A percentile compares a stretch with the other conserved stretches of the same genome.
Conservation (phyloP, 148 eudicot species). For the Rhododendron molle region DNA sequence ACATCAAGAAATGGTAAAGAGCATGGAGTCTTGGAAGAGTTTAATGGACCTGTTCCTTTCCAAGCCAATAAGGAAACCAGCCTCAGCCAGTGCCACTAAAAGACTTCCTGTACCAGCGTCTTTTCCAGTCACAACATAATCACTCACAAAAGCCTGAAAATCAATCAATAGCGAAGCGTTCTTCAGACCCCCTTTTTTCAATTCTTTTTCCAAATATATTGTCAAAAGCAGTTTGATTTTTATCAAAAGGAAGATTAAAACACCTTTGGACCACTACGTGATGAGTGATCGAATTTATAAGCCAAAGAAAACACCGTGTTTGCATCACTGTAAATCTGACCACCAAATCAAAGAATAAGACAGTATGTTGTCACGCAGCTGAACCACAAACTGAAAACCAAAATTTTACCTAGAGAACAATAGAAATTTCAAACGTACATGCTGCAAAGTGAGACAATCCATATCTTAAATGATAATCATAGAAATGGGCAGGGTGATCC, state of each 20-base stretch:
- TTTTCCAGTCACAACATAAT: slow-evolving; percentile 67
- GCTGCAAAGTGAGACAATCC: background rate
- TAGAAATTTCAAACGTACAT: background rate
- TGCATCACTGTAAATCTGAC: slow-evolving; percentile 59
- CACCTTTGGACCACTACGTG: slow-evolving; percentile 81
- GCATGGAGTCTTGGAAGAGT: background rate
- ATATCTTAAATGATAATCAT: slow-evolving; percentile 80
- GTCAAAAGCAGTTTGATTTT: background rate
- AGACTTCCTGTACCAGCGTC: slow-evolving; percentile 81
- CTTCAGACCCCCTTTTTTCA: background rate
- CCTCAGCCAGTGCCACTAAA: slow-evolving; percentile 80
- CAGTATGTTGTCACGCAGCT: background rate
- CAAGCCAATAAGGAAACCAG: slow-evolving; percentile 83
- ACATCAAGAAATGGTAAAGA: background rate
- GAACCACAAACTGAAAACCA: background rate
- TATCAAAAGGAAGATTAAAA: background rate
- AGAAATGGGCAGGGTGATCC: slow-evolving; percentile 87
- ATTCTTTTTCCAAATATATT: background rate
- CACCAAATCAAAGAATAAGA: slow-evolving; percentile 10
- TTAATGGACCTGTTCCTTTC: slow-evolving; percentile 66
- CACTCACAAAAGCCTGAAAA: slow-evolving; percentile 90
- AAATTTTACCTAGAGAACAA: too few relatives aligned
- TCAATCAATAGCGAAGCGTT: slow-evolving; percentile 10
- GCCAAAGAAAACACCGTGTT: slow-evolving; percentile 45
- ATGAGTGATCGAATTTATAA: slow-evolving; percentile 51